Conservation (phyloP, 148 eudicot species). For the Euryodendron excelsum region DNA sequence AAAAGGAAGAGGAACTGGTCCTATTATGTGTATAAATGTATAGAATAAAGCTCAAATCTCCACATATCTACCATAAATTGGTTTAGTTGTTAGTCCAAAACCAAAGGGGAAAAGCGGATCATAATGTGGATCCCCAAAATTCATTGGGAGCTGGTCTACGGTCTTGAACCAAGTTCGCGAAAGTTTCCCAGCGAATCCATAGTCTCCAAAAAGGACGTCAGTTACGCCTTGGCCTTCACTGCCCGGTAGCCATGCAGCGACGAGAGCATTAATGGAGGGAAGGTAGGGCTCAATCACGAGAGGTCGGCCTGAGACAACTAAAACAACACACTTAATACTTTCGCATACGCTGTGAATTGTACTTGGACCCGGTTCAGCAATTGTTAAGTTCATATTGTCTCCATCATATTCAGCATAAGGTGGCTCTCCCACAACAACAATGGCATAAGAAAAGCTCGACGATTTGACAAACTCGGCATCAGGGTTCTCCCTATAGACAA, state of each 20-base stretch:
- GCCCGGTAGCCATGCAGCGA: conserved; percentile 56
- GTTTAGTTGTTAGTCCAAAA: conserved; percentile 39
- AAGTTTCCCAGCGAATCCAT: conserved; percentile 32
- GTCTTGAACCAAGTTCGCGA: conserved; percentile 46
- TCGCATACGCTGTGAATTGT: conserved; percentile 37
- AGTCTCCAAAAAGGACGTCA: conserved; percentile 36
- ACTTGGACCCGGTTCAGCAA: conserved; percentile 34
- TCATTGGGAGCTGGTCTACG: conserved; percentile 47
- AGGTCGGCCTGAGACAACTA: conserved; percentile 50
- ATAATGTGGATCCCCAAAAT: conserved; percentile 42
- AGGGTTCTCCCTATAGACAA: conserved; percentile 37
- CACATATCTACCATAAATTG: background rate
- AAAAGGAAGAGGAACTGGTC: no score
- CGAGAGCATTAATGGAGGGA: conserved; percentile 34
- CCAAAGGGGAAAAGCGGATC: conserved; percentile 50
- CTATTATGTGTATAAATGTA: no score
- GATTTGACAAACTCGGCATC: conserved; percentile 28
- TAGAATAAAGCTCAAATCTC: no score
- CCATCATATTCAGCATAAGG: conserved; percentile 49
- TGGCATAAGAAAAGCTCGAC: conserved; percentile 44
- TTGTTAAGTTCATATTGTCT: conserved; percentile 42
- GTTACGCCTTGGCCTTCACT: conserved; percentile 45
- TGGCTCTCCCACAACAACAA: conserved; percentile 58
- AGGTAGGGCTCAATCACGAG: conserved; percentile 45
- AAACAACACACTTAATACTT: conserved; percentile 38